phyloP scores from a whole-genome alignment of 1,284 basidiomycete genomes.

The Sanghuangporus baumii region DNA sequence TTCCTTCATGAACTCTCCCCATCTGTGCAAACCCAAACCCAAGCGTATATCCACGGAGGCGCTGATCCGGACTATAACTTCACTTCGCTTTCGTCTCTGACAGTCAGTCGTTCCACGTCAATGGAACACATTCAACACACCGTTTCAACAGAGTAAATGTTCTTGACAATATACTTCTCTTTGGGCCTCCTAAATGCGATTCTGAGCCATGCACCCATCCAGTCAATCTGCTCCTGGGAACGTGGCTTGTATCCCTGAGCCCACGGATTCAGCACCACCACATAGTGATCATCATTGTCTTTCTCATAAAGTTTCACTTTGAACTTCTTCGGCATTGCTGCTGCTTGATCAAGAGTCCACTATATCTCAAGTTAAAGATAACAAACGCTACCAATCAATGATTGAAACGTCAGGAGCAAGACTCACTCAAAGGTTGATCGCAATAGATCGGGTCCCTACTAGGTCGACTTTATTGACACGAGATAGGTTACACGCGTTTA shows the following conservation, averaged over 20 bases:
- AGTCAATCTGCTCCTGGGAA: not conserved
- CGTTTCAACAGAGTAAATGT: not conserved
- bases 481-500: no score
- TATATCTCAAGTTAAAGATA: no score
- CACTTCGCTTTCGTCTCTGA: not conserved
- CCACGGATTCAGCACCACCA: slow-evolving; percentile 12
- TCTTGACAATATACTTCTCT: not conserved
- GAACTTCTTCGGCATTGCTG: slow-evolving; percentile 10
- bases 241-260: not conserved
- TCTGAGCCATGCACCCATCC: slow-evolving; percentile 8
- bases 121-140: not conserved
- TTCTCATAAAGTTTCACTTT: slow-evolving; percentile 7
- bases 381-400: no score
- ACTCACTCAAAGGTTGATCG: no score
- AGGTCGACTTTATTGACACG: no score
- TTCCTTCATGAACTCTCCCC: slow-evolving; percentile 3
- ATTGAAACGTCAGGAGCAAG: no score
- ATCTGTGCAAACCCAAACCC: slow-evolving; percentile 4
- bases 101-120: not conserved
- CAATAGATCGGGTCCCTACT: no score
- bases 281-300: slow-evolving; percentile 8
- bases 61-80: slow-evolving; percentile 4
- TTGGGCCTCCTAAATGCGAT: slow-evolving; percentile 1
- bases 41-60: not conserved
- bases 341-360: not conserved